Evolutionary conservation across 1,284 basidiomycete genomes (phyloP).

Genomic region (Wallemia hederae): DNA sequence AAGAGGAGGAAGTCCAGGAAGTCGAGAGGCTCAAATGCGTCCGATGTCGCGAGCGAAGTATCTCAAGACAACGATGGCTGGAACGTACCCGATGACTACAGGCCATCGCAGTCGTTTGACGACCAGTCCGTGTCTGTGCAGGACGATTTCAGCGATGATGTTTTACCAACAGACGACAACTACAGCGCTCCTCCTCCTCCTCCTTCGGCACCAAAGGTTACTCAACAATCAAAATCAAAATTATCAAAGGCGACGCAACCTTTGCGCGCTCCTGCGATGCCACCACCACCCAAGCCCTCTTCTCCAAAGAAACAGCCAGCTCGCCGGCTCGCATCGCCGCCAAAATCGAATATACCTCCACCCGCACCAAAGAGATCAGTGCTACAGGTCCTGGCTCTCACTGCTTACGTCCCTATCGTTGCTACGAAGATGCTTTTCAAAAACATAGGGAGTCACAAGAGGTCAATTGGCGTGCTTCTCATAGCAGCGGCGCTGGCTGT

Average conservation of each 20-base stretch:
- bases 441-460: background rate
- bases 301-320: background rate
- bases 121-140: constrained; percentile 3
- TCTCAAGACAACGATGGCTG: constrained; percentile 1
- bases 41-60: background rate
- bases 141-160: background rate
- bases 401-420: constrained; percentile 12
- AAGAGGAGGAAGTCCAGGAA: constrained; percentile 11
- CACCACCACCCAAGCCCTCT: background rate
- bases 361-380: background rate
- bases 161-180: background rate
- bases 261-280: background rate
- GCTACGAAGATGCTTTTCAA: background rate
- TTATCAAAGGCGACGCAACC: background rate
- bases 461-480: background rate
- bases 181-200: background rate
- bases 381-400: constrained; percentile 10
- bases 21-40: background rate
- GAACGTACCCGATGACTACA: background rate
- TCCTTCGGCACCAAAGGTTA: background rate
- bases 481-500: background rate
- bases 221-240: background rate
- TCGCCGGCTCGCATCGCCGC: background rate
- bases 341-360: background rate
- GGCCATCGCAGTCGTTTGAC: background rate